Percentiles rank a stretch among this genome's conserved stretches.
Conservation (phyloP, 2,329 filamentous ascomycete species). For the Teratosphaeria pseudoeucalypti region DNA sequence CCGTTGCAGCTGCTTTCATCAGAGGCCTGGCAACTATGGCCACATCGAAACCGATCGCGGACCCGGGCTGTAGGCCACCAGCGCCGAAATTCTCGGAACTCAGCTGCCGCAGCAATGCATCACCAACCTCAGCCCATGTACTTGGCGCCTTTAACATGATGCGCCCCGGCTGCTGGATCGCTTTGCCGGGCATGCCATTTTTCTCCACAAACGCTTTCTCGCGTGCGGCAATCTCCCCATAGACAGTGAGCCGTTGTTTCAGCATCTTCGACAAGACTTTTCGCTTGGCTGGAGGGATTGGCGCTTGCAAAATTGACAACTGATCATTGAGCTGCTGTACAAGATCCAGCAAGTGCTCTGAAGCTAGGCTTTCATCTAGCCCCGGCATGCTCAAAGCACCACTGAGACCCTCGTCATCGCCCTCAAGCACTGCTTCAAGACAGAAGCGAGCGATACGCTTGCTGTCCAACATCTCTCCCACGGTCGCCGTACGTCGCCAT, state of each 20-base stretch:
- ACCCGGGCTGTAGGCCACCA: slow-evolving; percentile 7
- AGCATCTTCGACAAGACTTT: slow-evolving; percentile 43
- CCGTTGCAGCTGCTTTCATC: background rate
- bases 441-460: slow-evolving; percentile 51
- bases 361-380: slow-evolving; percentile 45
- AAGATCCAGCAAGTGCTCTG: slow-evolving; percentile 40
- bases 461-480: slow-evolving; percentile 48
- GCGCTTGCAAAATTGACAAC: slow-evolving; percentile 43
- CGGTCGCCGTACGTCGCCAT: slow-evolving; percentile 50
- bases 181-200: background rate
- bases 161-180: slow-evolving; percentile 6
- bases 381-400: slow-evolving; percentile 47
- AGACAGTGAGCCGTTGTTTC: slow-evolving; percentile 46
- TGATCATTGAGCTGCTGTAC: slow-evolving; percentile 44
- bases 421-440: slow-evolving; percentile 52
- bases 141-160: slow-evolving; percentile 16
- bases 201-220: slow-evolving; percentile 6
- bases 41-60: slow-evolving; percentile 20
- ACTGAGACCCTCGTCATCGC: slow-evolving; percentile 47
- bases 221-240: slow-evolving; percentile 31
- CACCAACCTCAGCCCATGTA: slow-evolving; percentile 25
- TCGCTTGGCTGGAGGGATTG: slow-evolving; percentile 38
- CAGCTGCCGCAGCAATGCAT: slow-evolving; percentile 19
- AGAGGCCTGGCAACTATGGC: background rate
- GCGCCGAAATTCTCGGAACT: slow-evolving; percentile 19